phyloP scores from a whole-genome alignment of 1,284 basidiomycete genomes.

The Fomitopsis pinicola region DNA sequence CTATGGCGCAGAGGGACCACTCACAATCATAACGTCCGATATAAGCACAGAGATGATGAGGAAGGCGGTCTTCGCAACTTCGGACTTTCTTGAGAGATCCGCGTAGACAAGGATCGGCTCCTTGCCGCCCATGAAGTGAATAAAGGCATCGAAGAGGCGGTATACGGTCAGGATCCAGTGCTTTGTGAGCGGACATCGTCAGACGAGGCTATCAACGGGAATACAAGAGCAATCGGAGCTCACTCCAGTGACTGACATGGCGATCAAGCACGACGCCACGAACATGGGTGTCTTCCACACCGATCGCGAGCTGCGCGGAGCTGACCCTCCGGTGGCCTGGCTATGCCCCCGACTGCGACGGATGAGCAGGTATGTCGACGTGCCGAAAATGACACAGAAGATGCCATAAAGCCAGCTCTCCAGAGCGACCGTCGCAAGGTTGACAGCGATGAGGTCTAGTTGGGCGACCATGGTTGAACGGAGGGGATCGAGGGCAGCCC shows the following conservation, averaged over 20 bases:
- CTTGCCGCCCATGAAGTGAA: slow-evolving; percentile 1
- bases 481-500: background rate
- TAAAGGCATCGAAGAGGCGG: slow-evolving; percentile 3
- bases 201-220: background rate
- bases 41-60: slow-evolving; percentile 1
- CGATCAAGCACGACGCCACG: background rate
- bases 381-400: background rate
- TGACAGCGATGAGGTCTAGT: background rate
- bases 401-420: slow-evolving; percentile 6
- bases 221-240: background rate
- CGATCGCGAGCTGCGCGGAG: background rate
- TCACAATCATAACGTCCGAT: slow-evolving; percentile 4
- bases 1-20: background rate
- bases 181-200: background rate
- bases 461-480: background rate
- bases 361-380: slow-evolving; percentile 2
- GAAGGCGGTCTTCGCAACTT: slow-evolving; percentile 5
- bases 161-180: slow-evolving; percentile 3
- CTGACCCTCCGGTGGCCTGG: background rate
- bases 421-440: slow-evolving; percentile 1
- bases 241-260: background rate
- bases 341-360: background rate
- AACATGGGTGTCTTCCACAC: slow-evolving; percentile 5
- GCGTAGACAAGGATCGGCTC: slow-evolving; percentile 3
- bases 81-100: background rate